phyloP scores from a whole-genome alignment of 208 protist genomes.

The Phytomonas francai region DNA sequence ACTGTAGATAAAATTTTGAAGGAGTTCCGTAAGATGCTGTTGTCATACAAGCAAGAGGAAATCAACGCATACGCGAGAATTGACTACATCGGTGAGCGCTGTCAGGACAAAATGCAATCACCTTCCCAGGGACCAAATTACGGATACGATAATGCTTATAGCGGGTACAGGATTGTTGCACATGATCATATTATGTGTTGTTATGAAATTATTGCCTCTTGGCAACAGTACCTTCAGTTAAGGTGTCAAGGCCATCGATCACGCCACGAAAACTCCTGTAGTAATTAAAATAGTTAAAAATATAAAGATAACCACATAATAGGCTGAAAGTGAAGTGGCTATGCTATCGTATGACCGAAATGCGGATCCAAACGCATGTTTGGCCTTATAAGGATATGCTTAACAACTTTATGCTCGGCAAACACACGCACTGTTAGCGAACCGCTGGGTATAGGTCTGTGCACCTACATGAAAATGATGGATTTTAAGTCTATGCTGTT shows the following conservation, averaged over 20 bases:
- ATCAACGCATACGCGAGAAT: conserved; percentile 39
- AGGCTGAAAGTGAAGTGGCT: conserved; percentile 70
- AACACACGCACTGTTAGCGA: conserved; percentile 77
- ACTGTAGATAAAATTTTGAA: conserved; percentile 12
- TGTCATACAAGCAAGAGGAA: conserved; percentile 58
- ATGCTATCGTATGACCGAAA: conserved; percentile 70
- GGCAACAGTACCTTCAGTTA: conserved; percentile 85
- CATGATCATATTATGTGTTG: conserved; percentile 93
- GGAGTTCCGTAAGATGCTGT: conserved; percentile 28
- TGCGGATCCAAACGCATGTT: conserved; percentile 49
- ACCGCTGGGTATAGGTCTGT: conserved; percentile 61
- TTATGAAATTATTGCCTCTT: conserved; percentile 73
- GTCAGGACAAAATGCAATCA: conserved; percentile 45
- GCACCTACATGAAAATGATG: conserved; percentile 59
- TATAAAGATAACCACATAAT: conserved; percentile 41
- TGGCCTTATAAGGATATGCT: conserved; percentile 63
- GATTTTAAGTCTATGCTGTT: conserved; percentile 81
- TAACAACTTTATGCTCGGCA: conserved; percentile 62
- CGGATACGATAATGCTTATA: conserved; percentile 91
- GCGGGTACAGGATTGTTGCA: conserved; percentile 85
- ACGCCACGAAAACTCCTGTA: conserved; percentile 26
- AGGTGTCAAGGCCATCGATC: conserved; percentile 74
- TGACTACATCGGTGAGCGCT: conserved; percentile 66
- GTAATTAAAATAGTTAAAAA: conserved; percentile 84
- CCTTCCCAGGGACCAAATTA: conserved; percentile 49